A percentile compares a stretch with the other conserved stretches of the same genome.
These are phyloP conservation scores for Aquilaria malaccensis DNA, from an alignment of 345 rosid genomes.

Conservation along the genomic window DNA sequence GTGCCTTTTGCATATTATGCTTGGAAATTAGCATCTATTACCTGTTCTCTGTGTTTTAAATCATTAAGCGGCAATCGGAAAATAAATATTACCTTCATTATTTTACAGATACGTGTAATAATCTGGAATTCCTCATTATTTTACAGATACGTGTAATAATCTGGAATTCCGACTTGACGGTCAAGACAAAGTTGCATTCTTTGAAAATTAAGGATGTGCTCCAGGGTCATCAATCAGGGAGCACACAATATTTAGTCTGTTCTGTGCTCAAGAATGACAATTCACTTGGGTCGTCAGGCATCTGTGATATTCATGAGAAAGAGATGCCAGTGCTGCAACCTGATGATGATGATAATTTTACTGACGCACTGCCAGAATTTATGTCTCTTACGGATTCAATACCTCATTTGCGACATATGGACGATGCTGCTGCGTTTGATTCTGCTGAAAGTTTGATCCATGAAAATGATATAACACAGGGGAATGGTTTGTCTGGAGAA, in stretches of 20 bases:
- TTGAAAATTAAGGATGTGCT: conserved; percentile 90
- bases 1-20: not conserved
- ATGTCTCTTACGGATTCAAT: conserved; percentile 52
- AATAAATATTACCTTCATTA: not conserved
- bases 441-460: conserved; percentile 37
- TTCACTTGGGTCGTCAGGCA: conserved; percentile 26
- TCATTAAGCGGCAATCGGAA: not conserved
- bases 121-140: conserved; percentile 37
- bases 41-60: conserved; percentile 8
- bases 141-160: conserved; percentile 68
- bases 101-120: conserved; percentile 64
- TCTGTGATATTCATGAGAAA: conserved; percentile 29
- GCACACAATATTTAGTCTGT: conserved; percentile 61
- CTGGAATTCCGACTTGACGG: conserved; percentile 58
- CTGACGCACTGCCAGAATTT: conserved; percentile 91
- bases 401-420: conserved; percentile 30
- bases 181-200: conserved; percentile 85
- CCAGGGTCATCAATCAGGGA: conserved; percentile 49
- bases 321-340: conserved; percentile 29
- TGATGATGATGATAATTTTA: conserved; percentile 84
- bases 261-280: conserved; percentile 68
- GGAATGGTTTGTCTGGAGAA: conserved; percentile 51
- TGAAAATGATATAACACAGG: conserved; percentile 43
- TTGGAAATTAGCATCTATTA: not conserved
- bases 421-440: conserved; percentile 36